phyloP scores from a whole-genome alignment of 345 rosid species.

The Streptanthus diversifolius region DNA sequence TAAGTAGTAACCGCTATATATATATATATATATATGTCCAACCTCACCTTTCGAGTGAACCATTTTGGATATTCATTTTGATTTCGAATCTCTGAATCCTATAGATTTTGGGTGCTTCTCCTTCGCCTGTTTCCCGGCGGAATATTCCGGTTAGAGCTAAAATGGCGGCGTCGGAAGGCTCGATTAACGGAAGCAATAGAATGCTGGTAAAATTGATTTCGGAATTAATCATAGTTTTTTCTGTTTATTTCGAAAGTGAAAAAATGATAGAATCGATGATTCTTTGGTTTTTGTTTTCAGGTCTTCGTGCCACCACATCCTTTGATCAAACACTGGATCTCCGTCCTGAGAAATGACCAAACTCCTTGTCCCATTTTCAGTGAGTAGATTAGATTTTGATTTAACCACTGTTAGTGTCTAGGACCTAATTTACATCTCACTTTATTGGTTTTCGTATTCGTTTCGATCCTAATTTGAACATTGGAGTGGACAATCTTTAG shows the following conservation, averaged over 20 bases:
- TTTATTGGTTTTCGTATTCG: not conserved
- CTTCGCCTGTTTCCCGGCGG: conserved; percentile 38
- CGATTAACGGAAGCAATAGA: conserved; percentile 52
- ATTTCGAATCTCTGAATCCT: not conserved
- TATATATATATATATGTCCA: not conserved
- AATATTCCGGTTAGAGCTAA: conserved; percentile 42
- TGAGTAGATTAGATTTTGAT: conserved; percentile 32
- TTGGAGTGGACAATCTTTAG: not conserved
- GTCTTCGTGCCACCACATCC: conserved; percentile 94
- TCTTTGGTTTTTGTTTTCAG: conserved; percentile 31
- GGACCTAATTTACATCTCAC: not conserved
- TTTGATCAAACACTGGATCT: conserved; percentile 92
- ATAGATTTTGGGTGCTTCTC: conserved; percentile 22
- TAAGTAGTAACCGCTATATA: too few species aligned
- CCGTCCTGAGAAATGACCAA: conserved; percentile 76
- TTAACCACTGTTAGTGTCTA: not conserved
- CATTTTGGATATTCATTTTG: not conserved
- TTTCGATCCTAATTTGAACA: not conserved
- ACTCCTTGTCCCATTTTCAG: conserved; percentile 83
- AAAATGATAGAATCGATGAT: not conserved
- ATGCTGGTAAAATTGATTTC: conserved; percentile 59
- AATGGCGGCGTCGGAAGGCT: conserved; percentile 70
- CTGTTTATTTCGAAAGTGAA: not conserved
- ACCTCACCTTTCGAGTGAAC: not conserved
- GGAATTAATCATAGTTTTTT: not conserved